Conservation (phyloP, 1,284 basidiomycete species). For the Tremellales sp. region DNA sequence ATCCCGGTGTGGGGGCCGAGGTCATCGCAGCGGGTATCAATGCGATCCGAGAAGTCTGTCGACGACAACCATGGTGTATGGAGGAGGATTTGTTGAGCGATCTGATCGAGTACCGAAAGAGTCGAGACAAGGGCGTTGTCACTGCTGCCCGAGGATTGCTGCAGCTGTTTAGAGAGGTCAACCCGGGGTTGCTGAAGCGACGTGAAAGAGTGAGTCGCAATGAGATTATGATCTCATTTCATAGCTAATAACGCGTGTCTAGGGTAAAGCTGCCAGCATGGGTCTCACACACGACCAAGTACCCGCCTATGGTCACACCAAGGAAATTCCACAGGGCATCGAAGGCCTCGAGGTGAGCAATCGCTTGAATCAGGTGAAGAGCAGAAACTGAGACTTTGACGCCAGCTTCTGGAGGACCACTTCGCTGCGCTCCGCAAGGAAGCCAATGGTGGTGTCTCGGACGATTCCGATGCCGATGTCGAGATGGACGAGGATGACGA, state of each 20-base stretch:
- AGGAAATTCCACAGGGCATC: conserved; percentile 69
- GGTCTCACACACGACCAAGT: conserved; percentile 62
- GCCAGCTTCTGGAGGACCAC: conserved; percentile 81
- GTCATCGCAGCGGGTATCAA: conserved; percentile 96
- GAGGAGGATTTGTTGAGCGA: conserved; percentile 84
- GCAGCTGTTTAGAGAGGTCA: conserved; percentile 92
- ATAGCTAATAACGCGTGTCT: conserved; percentile 3
- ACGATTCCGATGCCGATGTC: conserved; percentile 48
- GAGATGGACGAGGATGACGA: conserved; percentile 61
- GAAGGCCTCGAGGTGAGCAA: conserved; percentile 74
- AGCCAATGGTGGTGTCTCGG: conserved; percentile 55
- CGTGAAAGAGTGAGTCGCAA: conserved; percentile 66
- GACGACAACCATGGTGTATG: conserved; percentile 94
- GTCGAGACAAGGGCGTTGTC: conserved; percentile 88
- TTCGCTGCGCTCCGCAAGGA: conserved; percentile 65
- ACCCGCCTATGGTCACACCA: conserved; percentile 74
- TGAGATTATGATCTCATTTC: not conserved
- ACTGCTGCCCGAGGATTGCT: conserved; percentile 82
- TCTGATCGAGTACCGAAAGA: conserved; percentile 90
- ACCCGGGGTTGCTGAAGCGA: conserved; percentile 85
- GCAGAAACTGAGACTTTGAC: conserved; percentile 7
- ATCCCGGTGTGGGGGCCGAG: conserved; percentile 91
- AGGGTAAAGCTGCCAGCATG: conserved; percentile 84
- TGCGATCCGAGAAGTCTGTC: conserved; percentile 86
- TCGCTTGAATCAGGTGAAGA: conserved; percentile 4